These are phyloP conservation scores for Blepharisma stoltei DNA, from an alignment of 73 alveolate species.

Conservation along the genomic window DNA sequence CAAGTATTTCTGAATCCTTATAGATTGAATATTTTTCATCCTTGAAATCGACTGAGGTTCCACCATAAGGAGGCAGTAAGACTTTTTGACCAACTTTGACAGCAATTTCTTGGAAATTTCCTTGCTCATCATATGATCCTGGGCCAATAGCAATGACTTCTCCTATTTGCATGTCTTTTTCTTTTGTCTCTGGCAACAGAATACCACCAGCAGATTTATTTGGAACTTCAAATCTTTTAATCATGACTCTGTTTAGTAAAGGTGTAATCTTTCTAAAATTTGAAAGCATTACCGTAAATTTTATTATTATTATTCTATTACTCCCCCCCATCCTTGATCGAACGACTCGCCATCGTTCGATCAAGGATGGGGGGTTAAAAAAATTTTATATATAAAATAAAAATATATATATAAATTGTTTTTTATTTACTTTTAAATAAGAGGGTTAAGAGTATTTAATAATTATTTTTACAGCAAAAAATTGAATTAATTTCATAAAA, in stretches of 20 bases:
- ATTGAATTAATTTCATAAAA: no score
- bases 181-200: constrained; percentile 40
- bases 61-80: constrained; percentile 58
- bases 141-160: constrained; percentile 65
- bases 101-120: constrained; percentile 34
- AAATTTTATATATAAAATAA: no score
- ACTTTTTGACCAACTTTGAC: constrained; percentile 63
- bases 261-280: constrained; percentile 45
- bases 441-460: no score
- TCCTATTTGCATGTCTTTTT: constrained; percentile 44
- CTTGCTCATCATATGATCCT: constrained; percentile 50
- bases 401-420: no score
- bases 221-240: constrained; percentile 49
- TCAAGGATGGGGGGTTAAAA: no score
- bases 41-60: neutral
- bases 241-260: constrained; percentile 48
- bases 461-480: no score
- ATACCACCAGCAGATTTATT: constrained; percentile 63
- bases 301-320: no score
- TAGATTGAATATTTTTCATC: constrained; percentile 5
- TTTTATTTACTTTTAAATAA: no score
- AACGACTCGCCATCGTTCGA: no score
- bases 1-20: constrained; percentile 29
- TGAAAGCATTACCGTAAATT: neutral
- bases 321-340: no score